Evolutionary conservation across 2,329 filamentous ascomycete species (phyloP).

Genomic region (Dothideomycetidae sp.): DNA sequence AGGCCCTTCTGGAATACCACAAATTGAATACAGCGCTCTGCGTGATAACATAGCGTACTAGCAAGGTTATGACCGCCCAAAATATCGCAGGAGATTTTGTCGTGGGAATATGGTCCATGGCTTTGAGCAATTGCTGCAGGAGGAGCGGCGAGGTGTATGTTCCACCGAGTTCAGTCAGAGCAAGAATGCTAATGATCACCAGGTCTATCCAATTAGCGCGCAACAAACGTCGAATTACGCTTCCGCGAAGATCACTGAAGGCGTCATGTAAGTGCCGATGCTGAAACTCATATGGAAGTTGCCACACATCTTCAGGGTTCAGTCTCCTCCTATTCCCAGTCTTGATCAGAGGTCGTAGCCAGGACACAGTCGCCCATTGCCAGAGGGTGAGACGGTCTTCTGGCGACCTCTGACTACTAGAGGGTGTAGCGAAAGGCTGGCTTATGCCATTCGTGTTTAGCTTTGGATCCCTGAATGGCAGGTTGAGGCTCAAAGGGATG

Average conservation of each 20-base stretch:
- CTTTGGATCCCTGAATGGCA: constrained; percentile 53
- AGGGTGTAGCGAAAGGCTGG: constrained; percentile 41
- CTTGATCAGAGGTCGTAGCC: constrained; percentile 62
- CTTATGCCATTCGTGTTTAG: constrained; percentile 45
- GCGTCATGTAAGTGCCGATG: constrained; percentile 59
- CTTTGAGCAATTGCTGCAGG: constrained; percentile 54
- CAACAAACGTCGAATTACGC: constrained; percentile 54
- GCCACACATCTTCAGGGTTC: constrained; percentile 69
- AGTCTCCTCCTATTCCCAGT: constrained; percentile 52
- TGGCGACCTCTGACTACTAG: constrained; percentile 49
- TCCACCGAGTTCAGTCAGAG: constrained; percentile 46
- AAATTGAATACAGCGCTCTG: constrained; percentile 55
- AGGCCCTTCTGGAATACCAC: constrained; percentile 74
- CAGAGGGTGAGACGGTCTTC: constrained; percentile 69
- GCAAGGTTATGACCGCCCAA: constrained; percentile 50
- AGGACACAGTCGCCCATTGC: constrained; percentile 74
- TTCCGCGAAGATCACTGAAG: constrained; percentile 59
- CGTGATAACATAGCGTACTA: constrained; percentile 44
- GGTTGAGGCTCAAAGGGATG: constrained; percentile 43
- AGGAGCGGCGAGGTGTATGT: constrained; percentile 48
- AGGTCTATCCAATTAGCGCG: constrained; percentile 69
- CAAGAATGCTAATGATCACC: constrained; percentile 49
- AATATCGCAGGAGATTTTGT: constrained; percentile 45
- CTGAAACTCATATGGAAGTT: constrained; percentile 65
- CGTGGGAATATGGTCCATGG: constrained; percentile 43